A percentile compares a stretch with the other conserved stretches of the same genome.
These are phyloP conservation scores for Candida yuanshanica DNA, from an alignment of 805 yeast genomes.

Conservation along the genomic window DNA sequence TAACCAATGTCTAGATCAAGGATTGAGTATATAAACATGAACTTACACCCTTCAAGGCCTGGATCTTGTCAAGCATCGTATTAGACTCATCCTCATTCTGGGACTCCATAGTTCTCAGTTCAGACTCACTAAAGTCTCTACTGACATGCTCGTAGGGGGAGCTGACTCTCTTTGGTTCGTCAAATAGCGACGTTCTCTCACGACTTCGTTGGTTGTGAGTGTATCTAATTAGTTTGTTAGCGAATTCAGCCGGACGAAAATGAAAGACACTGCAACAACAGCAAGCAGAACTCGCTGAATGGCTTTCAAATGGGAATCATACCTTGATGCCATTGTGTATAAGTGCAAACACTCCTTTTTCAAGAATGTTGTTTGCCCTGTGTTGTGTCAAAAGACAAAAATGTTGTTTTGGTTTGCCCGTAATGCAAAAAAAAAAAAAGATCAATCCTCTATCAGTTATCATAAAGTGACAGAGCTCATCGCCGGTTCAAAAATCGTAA, in stretches of 20 bases:
- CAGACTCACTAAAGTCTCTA: constrained; percentile 44
- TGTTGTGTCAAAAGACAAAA: too few species aligned
- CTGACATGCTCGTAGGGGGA: constrained; percentile 37
- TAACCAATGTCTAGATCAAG: neutral
- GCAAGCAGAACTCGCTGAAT: neutral
- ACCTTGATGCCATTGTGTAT: too few species aligned
- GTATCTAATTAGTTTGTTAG: constrained; percentile 3
- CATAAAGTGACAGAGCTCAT: too few species aligned
- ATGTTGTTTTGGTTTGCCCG: neutral
- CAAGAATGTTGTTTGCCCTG: neutral
- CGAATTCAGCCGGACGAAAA: neutral
- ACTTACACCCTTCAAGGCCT: constrained; percentile 43
- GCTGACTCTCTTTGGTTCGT: constrained; percentile 26
- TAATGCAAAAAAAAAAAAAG: too few species aligned
- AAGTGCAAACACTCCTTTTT: neutral
- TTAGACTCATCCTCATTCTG: constrained; percentile 59
- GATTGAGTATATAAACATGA: neutral
- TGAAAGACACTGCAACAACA: neutral
- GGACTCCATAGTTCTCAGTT: constrained; percentile 55
- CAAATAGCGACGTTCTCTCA: constrained; percentile 20
- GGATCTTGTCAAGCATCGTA: constrained; percentile 48
- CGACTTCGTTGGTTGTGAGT: constrained; percentile 6
- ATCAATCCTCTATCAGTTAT: too few species aligned
- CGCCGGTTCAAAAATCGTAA: too few species aligned
- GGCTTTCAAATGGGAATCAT: too few species aligned